Evolutionary conservation across 257 asterid genomes (phyloP).

Genomic region (Plectranthus barbatus): DNA sequence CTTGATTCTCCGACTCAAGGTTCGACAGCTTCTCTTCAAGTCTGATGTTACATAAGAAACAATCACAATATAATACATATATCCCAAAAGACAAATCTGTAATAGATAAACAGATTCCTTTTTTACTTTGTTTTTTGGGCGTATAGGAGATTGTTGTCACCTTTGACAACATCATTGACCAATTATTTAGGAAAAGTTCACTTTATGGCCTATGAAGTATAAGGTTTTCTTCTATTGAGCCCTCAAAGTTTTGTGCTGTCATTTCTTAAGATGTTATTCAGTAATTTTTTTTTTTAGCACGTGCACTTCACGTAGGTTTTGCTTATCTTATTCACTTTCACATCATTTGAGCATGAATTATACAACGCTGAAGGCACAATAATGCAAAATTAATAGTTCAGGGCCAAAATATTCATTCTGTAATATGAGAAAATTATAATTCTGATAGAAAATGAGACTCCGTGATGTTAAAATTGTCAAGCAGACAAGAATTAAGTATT

Average conservation of each 20-base stretch:
- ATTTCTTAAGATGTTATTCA: not conserved
- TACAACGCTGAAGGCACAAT: too few relatives aligned
- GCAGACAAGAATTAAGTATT: too few relatives aligned
- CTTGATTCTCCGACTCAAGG: slow-evolving; percentile 93
- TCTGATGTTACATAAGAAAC: slow-evolving; percentile 38
- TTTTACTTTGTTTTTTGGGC: not conserved
- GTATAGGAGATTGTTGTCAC: not conserved
- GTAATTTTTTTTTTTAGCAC: too few relatives aligned
- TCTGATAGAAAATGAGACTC: too few relatives aligned
- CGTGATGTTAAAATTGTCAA: too few relatives aligned
- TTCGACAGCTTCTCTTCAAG: slow-evolving; percentile 94
- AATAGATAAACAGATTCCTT: not conserved
- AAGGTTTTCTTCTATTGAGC: not conserved
- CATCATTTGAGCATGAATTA: too few relatives aligned
- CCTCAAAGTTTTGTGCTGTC: not conserved
- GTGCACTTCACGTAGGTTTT: not conserved
- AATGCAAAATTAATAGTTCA: too few relatives aligned
- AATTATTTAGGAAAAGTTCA: not conserved
- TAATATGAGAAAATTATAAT: too few relatives aligned
- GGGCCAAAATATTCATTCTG: too few relatives aligned
- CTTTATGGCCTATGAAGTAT: not conserved
- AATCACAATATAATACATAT: slow-evolving; percentile 2
- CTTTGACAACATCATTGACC: not conserved
- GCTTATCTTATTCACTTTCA: too few relatives aligned
- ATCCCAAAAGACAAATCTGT: not conserved